These are phyloP conservation scores for Glycyrrhiza uralensis DNA, from an alignment of 306 rosid species.

Conservation along the genomic window DNA sequence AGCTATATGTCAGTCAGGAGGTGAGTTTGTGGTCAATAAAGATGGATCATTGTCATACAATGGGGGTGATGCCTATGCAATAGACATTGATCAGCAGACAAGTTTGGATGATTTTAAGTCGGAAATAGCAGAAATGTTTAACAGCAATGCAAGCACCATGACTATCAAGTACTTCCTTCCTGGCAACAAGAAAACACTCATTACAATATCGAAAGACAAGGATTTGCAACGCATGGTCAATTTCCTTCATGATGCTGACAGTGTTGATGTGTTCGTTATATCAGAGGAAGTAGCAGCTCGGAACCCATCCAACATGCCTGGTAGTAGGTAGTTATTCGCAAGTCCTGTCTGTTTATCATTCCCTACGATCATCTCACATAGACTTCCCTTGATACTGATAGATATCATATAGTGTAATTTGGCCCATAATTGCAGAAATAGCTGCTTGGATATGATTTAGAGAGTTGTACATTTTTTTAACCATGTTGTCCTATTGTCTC, in stretches of 20 bases:
- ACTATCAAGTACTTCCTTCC: slow-evolving; percentile 89
- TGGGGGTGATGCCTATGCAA: slow-evolving; percentile 92
- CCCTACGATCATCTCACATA: neutral
- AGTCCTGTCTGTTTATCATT: slow-evolving; percentile 13
- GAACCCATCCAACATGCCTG: slow-evolving; percentile 74
- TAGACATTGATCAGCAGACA: slow-evolving; percentile 74
- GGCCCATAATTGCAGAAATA: slow-evolving; percentile 15
- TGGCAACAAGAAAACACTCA: slow-evolving; percentile 83
- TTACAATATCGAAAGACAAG: slow-evolving; percentile 85
- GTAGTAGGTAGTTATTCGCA: slow-evolving; percentile 71
- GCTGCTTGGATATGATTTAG: slow-evolving; percentile 13
- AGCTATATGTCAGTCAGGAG: slow-evolving; percentile 94
- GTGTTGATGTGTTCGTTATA: slow-evolving; percentile 68
- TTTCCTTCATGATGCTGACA: slow-evolving; percentile 64
- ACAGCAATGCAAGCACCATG: slow-evolving; percentile 54
- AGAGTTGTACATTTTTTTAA: neutral
- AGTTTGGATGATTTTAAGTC: slow-evolving; percentile 66
- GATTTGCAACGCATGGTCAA: slow-evolving; percentile 92
- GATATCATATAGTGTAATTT: neutral
- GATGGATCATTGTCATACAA: slow-evolving; percentile 74
- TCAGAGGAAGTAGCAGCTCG: slow-evolving; percentile 69
- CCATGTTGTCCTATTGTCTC: neutral
- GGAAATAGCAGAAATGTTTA: slow-evolving; percentile 78
- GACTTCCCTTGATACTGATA: neutral
- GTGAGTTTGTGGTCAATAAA: slow-evolving; percentile 67